Evolutionary conservation across 2,329 filamentous ascomycete species (phyloP).

Genomic region (Cercospora sojina): DNA sequence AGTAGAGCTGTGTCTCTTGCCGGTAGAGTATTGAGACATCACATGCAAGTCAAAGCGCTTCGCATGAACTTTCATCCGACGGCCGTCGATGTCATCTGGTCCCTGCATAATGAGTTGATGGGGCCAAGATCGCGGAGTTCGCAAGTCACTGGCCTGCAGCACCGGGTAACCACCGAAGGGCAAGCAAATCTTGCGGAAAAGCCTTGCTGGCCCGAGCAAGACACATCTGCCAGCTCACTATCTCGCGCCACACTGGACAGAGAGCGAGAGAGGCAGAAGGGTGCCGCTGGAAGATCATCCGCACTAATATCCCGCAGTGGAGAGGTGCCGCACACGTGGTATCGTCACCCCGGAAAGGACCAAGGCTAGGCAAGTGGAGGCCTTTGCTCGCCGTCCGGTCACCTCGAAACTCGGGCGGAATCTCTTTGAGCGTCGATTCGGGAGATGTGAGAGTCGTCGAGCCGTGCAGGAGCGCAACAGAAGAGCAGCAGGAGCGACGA

Average conservation of each 20-base stretch:
- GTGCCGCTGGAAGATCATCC: constrained; percentile 5
- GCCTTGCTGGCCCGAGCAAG: neutral
- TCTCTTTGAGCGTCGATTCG: neutral
- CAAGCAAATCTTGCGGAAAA: constrained; percentile 1
- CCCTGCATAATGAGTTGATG: neutral
- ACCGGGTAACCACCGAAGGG: constrained; percentile 1
- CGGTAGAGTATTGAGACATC: neutral
- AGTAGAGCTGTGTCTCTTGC: neutral
- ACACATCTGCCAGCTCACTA: neutral
- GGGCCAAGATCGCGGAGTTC: constrained; percentile 2
- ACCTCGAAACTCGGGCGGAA: neutral
- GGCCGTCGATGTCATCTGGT: neutral
- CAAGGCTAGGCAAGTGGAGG: constrained; percentile 4
- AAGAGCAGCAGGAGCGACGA: neutral
- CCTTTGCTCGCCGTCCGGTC: neutral
- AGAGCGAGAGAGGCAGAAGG: neutral
- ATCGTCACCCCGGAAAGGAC: neutral
- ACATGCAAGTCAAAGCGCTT: neutral
- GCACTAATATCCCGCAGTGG: neutral
- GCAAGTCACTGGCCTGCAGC: constrained; percentile 2
- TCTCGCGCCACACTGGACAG: neutral
- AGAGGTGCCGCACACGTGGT: neutral
- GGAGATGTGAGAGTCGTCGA: constrained; percentile 1
- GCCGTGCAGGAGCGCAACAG: neutral
- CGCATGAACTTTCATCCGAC: constrained; percentile 4